A percentile compares a stretch with the other conserved stretches of the same genome.
Evolutionary conservation across 805 yeast genomes (phyloP).

Genomic region (Sugiyamaella chiloensis): DNA sequence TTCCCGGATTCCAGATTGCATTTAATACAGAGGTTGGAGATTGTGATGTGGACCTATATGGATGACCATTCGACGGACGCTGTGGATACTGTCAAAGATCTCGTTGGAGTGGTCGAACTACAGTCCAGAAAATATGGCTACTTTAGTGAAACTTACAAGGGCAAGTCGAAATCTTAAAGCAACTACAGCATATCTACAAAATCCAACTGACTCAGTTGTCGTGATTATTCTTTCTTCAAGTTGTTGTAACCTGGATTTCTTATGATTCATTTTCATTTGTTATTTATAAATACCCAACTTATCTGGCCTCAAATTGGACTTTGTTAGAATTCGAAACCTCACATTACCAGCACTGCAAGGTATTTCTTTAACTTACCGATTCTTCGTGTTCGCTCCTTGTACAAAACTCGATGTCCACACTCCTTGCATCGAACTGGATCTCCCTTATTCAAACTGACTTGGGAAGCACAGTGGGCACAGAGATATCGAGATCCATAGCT

Average conservation of each 20-base stretch:
- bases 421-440: constrained; percentile 98
- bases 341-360: constrained; percentile 25
- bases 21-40: constrained; percentile 11
- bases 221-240: constrained; percentile 3
- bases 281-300: constrained; percentile 20
- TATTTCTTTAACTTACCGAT: constrained; percentile 80
- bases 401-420: constrained; percentile 96
- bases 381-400: constrained; percentile 96
- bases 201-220: neutral
- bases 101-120: neutral
- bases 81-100: neutral
- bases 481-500: constrained; percentile 86
- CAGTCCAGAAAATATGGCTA: constrained; percentile 3
- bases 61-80: constrained; percentile 5
- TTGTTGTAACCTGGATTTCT: neutral
- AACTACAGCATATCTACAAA: neutral
- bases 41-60: neutral
- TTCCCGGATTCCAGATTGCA: constrained; percentile 15
- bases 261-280: too few relatives aligned
- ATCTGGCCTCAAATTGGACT: constrained; percentile 78
- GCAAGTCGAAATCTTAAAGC: neutral
- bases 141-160: neutral
- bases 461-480: constrained; percentile 94
- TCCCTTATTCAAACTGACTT: constrained; percentile 80
- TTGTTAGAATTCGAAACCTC: neutral